A percentile compares a stretch with the other conserved stretches of the same genome.
Evolutionary conservation across 2,329 filamentous ascomycete genomes (phyloP).

Genomic region (Trichophyton verrucosum): DNA sequence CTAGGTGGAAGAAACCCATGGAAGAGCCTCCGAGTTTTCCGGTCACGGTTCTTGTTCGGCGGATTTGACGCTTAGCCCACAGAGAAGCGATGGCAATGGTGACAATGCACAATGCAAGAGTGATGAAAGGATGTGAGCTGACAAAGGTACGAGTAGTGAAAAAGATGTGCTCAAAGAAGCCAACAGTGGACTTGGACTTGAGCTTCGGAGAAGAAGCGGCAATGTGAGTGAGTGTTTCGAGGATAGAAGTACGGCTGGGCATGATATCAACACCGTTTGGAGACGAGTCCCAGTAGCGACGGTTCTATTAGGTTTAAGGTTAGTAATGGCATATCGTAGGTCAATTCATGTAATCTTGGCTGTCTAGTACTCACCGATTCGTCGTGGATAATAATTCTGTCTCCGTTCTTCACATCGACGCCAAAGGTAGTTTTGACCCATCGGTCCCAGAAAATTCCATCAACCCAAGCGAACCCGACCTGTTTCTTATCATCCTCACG

Average conservation of each 20-base stretch:
- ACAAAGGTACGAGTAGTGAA: slow-evolving; percentile 35
- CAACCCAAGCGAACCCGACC: slow-evolving; percentile 92
- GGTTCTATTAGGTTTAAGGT: slow-evolving; percentile 47
- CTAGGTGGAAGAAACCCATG: slow-evolving; percentile 36
- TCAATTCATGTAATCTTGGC: not conserved
- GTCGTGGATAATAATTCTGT: slow-evolving; percentile 91
- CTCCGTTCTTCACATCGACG: slow-evolving; percentile 71
- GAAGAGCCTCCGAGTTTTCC: slow-evolving; percentile 25
- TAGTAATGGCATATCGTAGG: not conserved
- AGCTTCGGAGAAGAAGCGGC: slow-evolving; percentile 38
- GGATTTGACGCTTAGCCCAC: slow-evolving; percentile 23
- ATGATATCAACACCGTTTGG: slow-evolving; percentile 82
- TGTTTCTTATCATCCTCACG: slow-evolving; percentile 75
- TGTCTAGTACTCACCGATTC: slow-evolving; percentile 60
- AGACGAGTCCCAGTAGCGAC: slow-evolving; percentile 88
- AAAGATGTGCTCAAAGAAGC: slow-evolving; percentile 35
- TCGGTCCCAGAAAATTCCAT: slow-evolving; percentile 92
- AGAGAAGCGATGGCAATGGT: slow-evolving; percentile 24
- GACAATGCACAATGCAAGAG: slow-evolving; percentile 28
- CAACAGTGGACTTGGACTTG: slow-evolving; percentile 38
- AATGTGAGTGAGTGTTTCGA: slow-evolving; percentile 57
- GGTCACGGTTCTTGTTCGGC: slow-evolving; percentile 19
- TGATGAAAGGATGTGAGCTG: slow-evolving; percentile 33
- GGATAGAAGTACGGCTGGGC: slow-evolving; percentile 76
- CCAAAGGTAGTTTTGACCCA: slow-evolving; percentile 95